Evolutionary conservation across 2,329 filamentous ascomycete genomes (phyloP), one percentile per base, ranked within the genome.

Genomic region (Neonectria ditissima): DNA sequence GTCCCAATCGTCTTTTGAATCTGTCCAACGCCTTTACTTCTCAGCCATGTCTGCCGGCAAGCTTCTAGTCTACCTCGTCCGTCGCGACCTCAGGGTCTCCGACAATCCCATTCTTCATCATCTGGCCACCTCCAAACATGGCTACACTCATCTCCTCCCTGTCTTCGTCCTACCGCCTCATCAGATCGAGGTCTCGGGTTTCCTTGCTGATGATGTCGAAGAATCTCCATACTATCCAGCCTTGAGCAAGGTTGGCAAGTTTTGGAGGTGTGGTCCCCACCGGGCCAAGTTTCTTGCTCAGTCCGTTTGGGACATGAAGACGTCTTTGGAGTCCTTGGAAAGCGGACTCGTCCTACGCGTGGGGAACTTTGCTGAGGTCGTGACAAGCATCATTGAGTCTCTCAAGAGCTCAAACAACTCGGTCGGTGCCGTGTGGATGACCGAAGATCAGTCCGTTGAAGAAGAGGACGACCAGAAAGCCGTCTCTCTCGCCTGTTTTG

Each of bases 141-240:
- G 81, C 4, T 89, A 85, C 71, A 92, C 90, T 1, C 91, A 94
- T 74, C 75, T 94, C 1, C 81, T 95, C 1, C 92, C 92, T 8
- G 78, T 93, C 43, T 92, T 89, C 73, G 80, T 93, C 20, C 88
- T 94, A 55, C 83, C 88, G 0, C 86, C 91, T 3, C 83, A 91
- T 55, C 91, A 95, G 70, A 80, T 94, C 22, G 92, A 95, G 74
- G 82, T 92, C 1, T 91, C 90, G 0, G 92, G 92, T 2, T 92
- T 95, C 71, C 78, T 94, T n/a, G 78, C 79, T 14, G 75, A 84
- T 48, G 79, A 82, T 11, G n/a, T n/a, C n/a, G 70, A 78, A 52
- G 78, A 81, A 52, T 91, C 85, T 7, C 92, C 92, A 0, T 94
- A 91, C 66, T 89, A 89, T 0, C 86, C 89, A 71, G 91, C 92